These are phyloP conservation scores for Pezicula rhizophila DNA, from an alignment of 2,329 filamentous ascomycete species.

Conservation along the genomic window DNA sequence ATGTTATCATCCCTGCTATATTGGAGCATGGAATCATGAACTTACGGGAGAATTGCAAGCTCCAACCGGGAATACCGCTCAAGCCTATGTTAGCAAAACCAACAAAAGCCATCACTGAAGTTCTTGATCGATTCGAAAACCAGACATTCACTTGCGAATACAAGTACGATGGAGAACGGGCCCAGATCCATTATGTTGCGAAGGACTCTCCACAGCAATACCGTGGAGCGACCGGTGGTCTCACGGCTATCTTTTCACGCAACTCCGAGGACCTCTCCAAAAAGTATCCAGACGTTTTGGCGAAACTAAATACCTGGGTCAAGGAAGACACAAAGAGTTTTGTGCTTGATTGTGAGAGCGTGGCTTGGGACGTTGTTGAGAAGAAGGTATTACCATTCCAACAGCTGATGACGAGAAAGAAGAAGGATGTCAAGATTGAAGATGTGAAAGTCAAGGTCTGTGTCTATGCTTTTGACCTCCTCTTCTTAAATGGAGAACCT, in stretches of 20 bases:
- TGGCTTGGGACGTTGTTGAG: constrained; percentile 90
- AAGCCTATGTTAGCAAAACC: constrained; percentile 99
- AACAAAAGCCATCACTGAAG: constrained; percentile 96
- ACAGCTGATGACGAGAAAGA: constrained; percentile 95
- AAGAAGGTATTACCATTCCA: constrained; percentile 98
- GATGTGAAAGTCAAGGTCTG: constrained; percentile 96
- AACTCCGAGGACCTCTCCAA: constrained; percentile 97
- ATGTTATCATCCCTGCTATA: constrained; percentile 88
- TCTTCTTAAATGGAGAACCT: constrained; percentile 88
- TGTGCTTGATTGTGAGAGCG: constrained; percentile 96
- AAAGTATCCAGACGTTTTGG: constrained; percentile 94
- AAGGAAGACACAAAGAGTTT: constrained; percentile 88
- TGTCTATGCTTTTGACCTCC: constrained; percentile 90
- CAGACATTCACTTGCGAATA: constrained; percentile 98
- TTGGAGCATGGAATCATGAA: constrained; percentile 80
- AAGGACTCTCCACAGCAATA: constrained; percentile 69
- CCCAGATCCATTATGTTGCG: constrained; percentile 96
- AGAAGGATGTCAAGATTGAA: constrained; percentile 92
- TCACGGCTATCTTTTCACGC: constrained; percentile 90
- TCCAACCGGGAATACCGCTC: constrained; percentile 86
- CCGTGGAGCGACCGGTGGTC: constrained; percentile 53
- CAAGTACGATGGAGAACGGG: constrained; percentile 96
- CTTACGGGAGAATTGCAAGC: constrained; percentile 77
- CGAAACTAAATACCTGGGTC: constrained; percentile 82
- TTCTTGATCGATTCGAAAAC: constrained; percentile 90